Base-by-base conservation (phyloP, 345 rosid species). In the Populus ilicifolia region DNA sequence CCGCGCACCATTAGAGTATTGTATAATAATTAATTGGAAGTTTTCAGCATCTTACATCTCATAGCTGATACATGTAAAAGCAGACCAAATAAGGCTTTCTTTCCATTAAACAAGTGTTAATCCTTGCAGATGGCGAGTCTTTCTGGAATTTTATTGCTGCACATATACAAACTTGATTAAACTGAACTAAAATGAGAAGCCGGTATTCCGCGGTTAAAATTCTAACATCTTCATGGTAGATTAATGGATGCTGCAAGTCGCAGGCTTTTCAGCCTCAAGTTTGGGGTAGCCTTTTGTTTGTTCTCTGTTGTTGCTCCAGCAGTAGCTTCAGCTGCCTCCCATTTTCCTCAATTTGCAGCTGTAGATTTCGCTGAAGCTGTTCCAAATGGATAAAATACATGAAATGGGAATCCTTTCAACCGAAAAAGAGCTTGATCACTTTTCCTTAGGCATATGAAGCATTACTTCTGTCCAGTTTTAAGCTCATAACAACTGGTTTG, bases 301-400 rank as follows among this genome's bases (percentile, higher is more conserved):
- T 38, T 43, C 18, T 69, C 29, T 59, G 56, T 43, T 81, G 80
- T 23, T 62, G 79, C 67, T 69, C 77, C 50, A 79, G 12, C 78
- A 76, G 69, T 68, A 21, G n/a, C 67, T 67, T 25, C 33, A 83
- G 66, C 43, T 76, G 80, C 72, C 48, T 79, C 62, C 75, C 80
- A 62, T 76, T 79, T 73, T 76, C 80, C 43, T 76, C 80, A 2
- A 79, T 73, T 67, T 59, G 18, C 54, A 39, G 27, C 65, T 66
- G 82, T 14, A 83, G 46, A 25, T 68, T 70, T 76, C 33, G 66
- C 41, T 83, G 82, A 59, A 83, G 72, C 85, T 82, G 79, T 67
- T 7, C 56, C n/a, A n/a, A 59, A 18, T 46, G 63, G 21, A 9
- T 50, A 50, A 50, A 46, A 50, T 1, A 50, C 56, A 50, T 50